Conservation (phyloP, 495 filamentous ascomycete species). For the Talaromyces borbonicus region DNA sequence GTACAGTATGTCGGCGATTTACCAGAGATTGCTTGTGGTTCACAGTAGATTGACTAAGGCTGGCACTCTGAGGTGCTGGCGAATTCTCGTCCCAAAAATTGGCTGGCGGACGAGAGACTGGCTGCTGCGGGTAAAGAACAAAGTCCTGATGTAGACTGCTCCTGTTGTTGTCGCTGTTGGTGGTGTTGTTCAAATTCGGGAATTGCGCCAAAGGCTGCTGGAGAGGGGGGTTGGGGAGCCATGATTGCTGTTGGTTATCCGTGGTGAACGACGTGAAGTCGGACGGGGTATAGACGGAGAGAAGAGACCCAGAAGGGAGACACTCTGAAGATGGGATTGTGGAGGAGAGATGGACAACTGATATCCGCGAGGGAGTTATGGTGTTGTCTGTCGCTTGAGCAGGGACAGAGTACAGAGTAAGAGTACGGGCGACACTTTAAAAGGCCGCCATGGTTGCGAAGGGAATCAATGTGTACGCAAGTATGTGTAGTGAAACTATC, state of each 20-base stretch:
- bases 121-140: constrained; percentile 30
- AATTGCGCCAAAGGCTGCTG: constrained; percentile 32
- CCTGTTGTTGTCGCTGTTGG: constrained; percentile 16
- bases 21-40: constrained; percentile 5
- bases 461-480: no score
- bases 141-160: constrained; percentile 31
- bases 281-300: constrained; percentile 31
- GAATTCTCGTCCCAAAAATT: constrained; percentile 26
- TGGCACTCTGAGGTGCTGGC: constrained; percentile 26
- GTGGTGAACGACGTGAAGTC: constrained; percentile 54
- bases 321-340: constrained; percentile 33
- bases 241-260: constrained; percentile 53
- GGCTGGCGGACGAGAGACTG: constrained; percentile 22
- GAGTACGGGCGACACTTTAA: constrained; percentile 30
- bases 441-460: constrained; percentile 51
- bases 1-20: constrained; percentile 5
- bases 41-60: constrained; percentile 21
- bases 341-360: constrained; percentile 24
- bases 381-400: constrained; percentile 33
- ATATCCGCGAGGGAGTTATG: constrained; percentile 35
- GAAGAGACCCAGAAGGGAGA: constrained; percentile 36
- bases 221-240: constrained; percentile 47
- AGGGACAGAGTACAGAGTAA: constrained; percentile 29
- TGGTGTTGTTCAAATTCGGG: constrained; percentile 23
- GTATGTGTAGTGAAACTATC: no score